Conservation (phyloP, 164 flowering plant genomes). For the Vitis amurensis region DNA sequence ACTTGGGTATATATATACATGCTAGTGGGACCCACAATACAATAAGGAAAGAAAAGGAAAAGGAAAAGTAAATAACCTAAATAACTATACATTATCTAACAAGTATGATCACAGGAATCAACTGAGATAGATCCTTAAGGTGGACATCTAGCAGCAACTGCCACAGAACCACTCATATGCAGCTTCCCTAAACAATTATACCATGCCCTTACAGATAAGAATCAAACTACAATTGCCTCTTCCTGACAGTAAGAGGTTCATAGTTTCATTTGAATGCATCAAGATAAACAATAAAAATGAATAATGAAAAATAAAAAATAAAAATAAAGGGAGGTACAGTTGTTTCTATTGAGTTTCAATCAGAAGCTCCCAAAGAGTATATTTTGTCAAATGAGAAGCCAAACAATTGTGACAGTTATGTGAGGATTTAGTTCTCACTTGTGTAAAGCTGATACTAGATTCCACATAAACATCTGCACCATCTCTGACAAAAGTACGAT, state of each 20-base stretch:
- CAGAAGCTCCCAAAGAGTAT: background rate
- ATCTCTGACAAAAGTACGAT: conserved; percentile 61
- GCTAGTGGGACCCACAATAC: no score
- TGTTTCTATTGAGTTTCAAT: background rate
- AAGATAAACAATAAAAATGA: background rate
- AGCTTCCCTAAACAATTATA: background rate
- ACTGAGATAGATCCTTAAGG: no score
- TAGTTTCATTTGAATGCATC: background rate
- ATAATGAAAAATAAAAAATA: background rate
- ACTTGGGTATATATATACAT: no score
- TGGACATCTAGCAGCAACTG: no score
- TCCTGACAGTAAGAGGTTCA: background rate
- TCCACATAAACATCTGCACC: conserved; percentile 90
- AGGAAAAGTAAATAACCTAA: no score
- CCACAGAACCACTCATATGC: background rate
- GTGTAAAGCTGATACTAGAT: conserved; percentile 75
- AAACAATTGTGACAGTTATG: background rate
- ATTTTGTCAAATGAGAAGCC: background rate
- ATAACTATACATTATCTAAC: no score
- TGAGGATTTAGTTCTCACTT: conserved; percentile 45
- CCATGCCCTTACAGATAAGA: background rate
- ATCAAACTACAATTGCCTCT: background rate
- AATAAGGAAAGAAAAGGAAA: no score
- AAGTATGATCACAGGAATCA: no score
- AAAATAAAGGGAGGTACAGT: background rate